Evolutionary conservation across 2,329 filamentous ascomycete species (phyloP).

Genomic region (Colletotrichum salicis): DNA sequence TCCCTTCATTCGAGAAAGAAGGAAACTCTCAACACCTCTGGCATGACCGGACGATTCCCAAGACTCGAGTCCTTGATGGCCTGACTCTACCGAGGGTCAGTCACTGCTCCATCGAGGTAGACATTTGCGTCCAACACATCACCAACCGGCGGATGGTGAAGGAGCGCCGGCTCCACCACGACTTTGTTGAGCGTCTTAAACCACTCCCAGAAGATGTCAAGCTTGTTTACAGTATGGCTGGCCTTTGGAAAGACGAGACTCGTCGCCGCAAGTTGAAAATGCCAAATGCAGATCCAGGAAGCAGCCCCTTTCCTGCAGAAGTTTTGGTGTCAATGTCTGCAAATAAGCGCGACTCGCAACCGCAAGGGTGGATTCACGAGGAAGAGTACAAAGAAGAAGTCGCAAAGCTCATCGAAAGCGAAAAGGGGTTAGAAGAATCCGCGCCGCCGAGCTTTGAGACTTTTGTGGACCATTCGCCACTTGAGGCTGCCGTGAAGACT

Average conservation of each 20-base stretch:
- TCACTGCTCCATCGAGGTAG: constrained; percentile 89
- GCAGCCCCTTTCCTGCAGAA: constrained; percentile 83
- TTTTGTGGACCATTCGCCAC: constrained; percentile 67
- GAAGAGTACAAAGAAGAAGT: constrained; percentile 80
- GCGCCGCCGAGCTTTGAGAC: constrained; percentile 68
- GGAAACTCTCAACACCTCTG: constrained; percentile 74
- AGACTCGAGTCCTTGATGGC: constrained; percentile 69
- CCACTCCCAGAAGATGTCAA: constrained; percentile 77
- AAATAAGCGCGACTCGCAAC: constrained; percentile 75
- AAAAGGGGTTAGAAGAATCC: constrained; percentile 62
- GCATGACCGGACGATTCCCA: constrained; percentile 79
- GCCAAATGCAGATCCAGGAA: constrained; percentile 70
- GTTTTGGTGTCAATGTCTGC: constrained; percentile 90
- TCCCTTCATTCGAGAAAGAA: constrained; percentile 75
- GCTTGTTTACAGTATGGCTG: constrained; percentile 92
- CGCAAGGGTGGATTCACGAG: constrained; percentile 93
- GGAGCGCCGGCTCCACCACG: constrained; percentile 83
- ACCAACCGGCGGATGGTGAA: constrained; percentile 81
- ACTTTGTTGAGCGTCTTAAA: constrained; percentile 79
- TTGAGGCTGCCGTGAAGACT: constrained; percentile 75
- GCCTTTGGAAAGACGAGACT: constrained; percentile 91
- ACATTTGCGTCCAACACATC: constrained; percentile 90
- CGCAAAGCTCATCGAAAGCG: constrained; percentile 69
- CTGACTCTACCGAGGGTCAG: constrained; percentile 78
- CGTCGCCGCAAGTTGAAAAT: constrained; percentile 79